These are phyloP conservation scores for Lipomyces lipofer DNA, from an alignment of 805 yeast genomes.

Conservation along the genomic window DNA sequence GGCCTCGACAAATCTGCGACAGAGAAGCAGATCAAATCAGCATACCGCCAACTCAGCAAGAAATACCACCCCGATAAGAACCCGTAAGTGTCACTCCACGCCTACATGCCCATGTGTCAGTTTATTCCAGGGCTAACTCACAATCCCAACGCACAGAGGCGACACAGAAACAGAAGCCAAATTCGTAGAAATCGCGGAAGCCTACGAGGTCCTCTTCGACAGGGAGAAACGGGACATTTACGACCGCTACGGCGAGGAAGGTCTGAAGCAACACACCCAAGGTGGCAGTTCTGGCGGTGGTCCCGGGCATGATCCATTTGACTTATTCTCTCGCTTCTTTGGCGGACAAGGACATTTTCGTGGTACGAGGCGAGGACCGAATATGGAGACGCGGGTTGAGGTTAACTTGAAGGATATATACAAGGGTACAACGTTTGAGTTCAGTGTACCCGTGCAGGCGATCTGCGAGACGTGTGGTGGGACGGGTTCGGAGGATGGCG, in stretches of 20 bases:
- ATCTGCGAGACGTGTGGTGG: conserved; percentile 80
- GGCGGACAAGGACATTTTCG: conserved; percentile 45
- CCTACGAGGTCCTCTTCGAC: conserved; percentile 82
- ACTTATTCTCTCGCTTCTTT: conserved; percentile 66
- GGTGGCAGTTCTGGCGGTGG: conserved; percentile 44
- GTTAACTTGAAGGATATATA: conserved; percentile 67
- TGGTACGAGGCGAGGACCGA: conserved; percentile 58
- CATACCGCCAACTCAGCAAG: conserved; percentile 77
- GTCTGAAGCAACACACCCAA: conserved; percentile 49
- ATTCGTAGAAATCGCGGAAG: conserved; percentile 90
- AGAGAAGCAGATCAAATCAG: conserved; percentile 80
- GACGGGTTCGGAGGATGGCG: conserved; percentile 80
- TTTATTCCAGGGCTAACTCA: neutral
- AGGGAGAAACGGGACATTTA: conserved; percentile 65
- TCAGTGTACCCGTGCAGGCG: conserved; percentile 67
- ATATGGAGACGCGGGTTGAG: conserved; percentile 56
- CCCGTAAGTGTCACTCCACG: conserved; percentile 40
- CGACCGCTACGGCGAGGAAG: conserved; percentile 79
- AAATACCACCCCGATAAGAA: conserved; percentile 96
- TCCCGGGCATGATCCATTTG: conserved; percentile 47
- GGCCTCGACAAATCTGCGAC: conserved; percentile 70
- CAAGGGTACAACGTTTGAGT: conserved; percentile 63
- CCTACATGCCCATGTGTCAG: too few relatives aligned
- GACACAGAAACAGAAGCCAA: conserved; percentile 79
- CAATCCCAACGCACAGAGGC: conserved; percentile 45